A percentile compares a stretch with the other conserved stretches of the same genome.
These are phyloP conservation scores for Pythium plurisporium DNA, from an alignment of 352 stramenopile species.

Conservation along the genomic window DNA sequence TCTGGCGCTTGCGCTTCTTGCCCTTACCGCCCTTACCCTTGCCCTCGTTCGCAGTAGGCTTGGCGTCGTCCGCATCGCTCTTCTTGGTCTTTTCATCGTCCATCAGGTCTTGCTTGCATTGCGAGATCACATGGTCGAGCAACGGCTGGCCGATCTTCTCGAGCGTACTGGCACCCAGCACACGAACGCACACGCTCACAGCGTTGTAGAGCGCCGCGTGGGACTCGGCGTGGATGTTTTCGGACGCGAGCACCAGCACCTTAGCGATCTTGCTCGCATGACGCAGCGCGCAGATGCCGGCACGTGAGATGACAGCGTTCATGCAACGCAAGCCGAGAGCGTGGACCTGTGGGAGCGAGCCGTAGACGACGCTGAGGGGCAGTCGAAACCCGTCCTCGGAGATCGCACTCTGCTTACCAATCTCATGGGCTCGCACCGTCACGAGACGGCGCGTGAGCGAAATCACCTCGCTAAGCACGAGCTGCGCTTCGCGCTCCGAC, in stretches of 20 bases:
- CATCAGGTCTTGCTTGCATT: slow-evolving; percentile 48
- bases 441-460: slow-evolving; percentile 55
- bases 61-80: slow-evolving; percentile 3
- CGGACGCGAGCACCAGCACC: slow-evolving; percentile 52
- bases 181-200: slow-evolving; percentile 45
- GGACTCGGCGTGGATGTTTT: slow-evolving; percentile 32
- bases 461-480: slow-evolving; percentile 53
- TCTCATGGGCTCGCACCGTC: slow-evolving; percentile 54
- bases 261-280: slow-evolving; percentile 62
- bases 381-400: slow-evolving; percentile 76
- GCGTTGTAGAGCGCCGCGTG: slow-evolving; percentile 42
- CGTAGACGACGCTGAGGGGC: slow-evolving; percentile 68
- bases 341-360: slow-evolving; percentile 55
- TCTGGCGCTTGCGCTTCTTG: slow-evolving; percentile 84
- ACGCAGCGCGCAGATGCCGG: slow-evolving; percentile 58
- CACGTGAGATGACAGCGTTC: slow-evolving; percentile 34
- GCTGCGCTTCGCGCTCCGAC: slow-evolving; percentile 74
- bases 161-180: slow-evolving; percentile 62
- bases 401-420: slow-evolving; percentile 77
- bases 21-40: slow-evolving; percentile 43
- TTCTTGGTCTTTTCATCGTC: slow-evolving; percentile 21
- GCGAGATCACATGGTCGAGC: slow-evolving; percentile 50
- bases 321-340: slow-evolving; percentile 39
- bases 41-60: not conserved
- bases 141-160: slow-evolving; percentile 68